These are phyloP conservation scores for Ramaria rubella DNA, from an alignment of 768 basidiomycete species.

Conservation along the genomic window DNA sequence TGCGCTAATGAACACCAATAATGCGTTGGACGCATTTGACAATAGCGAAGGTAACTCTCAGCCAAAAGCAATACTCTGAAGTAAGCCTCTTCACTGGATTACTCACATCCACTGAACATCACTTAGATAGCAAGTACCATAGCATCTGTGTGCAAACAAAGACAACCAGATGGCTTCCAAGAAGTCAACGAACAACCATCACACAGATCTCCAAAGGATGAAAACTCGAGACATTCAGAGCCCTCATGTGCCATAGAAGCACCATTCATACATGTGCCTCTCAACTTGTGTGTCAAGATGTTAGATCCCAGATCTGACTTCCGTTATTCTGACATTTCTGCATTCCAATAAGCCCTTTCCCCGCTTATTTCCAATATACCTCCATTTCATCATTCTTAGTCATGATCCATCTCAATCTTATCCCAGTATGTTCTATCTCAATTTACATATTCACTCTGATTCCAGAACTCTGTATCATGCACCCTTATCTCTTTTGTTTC, in stretches of 20 bases:
- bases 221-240: slow-evolving; percentile 43
- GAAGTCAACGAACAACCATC: background rate
- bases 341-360: too few relatives aligned
- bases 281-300: slow-evolving; percentile 85
- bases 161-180: slow-evolving; percentile 25
- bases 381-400: too few relatives aligned
- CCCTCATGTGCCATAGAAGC: slow-evolving; percentile 83
- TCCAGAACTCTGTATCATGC: too few relatives aligned
- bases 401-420: too few relatives aligned
- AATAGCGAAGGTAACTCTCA: slow-evolving; percentile 58
- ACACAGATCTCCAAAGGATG: background rate
- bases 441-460: too few relatives aligned
- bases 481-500: too few relatives aligned
- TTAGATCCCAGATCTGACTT: too few relatives aligned
- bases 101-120: background rate
- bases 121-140: slow-evolving; percentile 73
- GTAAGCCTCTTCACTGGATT: slow-evolving; percentile 25
- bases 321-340: too few relatives aligned
- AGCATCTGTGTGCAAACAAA: slow-evolving; percentile 65
- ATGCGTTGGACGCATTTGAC: slow-evolving; percentile 46
- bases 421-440: too few relatives aligned
- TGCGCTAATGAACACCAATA: slow-evolving; percentile 39
- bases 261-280: slow-evolving; percentile 83
- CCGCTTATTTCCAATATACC: too few relatives aligned
- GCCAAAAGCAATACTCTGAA: slow-evolving; percentile 72